phyloP scores from a whole-genome alignment of 805 yeast genomes.

The Saccharomyces paradoxus region DNA sequence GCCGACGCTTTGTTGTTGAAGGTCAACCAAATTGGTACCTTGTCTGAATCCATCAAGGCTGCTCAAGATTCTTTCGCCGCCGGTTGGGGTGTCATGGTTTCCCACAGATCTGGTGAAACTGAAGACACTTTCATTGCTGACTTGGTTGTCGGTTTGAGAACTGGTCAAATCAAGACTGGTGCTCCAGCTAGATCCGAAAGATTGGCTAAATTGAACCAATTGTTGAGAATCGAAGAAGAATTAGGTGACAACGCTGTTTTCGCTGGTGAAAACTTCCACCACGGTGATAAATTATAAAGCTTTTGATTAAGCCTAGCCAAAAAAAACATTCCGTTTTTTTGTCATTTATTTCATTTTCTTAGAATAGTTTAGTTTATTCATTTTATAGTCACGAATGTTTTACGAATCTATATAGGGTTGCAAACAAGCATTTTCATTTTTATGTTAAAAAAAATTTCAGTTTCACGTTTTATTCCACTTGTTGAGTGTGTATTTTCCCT shows the following conservation, averaged over 20 bases:
- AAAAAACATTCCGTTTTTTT: background rate
- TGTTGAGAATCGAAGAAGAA: conserved; percentile 90
- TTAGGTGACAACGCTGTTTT: conserved; percentile 85
- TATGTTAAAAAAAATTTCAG: background rate
- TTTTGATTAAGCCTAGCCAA: background rate
- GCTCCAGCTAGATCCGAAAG: conserved; percentile 97
- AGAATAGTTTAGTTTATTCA: conserved; percentile 4
- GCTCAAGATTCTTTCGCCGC: conserved; percentile 81
- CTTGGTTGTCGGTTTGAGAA: conserved; percentile 82
- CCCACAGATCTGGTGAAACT: conserved; percentile 96
- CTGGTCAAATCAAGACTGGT: conserved; percentile 94
- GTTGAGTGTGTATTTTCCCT: background rate
- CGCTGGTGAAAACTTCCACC: conserved; percentile 77
- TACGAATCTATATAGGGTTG: conserved; percentile 12
- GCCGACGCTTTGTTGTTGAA: conserved; percentile 81
- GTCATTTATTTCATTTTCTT: conserved; percentile 5
- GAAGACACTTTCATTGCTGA: conserved; percentile 94
- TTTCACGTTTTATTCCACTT: background rate
- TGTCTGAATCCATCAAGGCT: conserved; percentile 84
- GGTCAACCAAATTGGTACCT: conserved; percentile 91
- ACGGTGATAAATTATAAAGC: conserved; percentile 1
- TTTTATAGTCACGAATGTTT: conserved; percentile 1
- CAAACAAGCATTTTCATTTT: background rate
- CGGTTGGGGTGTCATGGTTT: conserved; percentile 96
- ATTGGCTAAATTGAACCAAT: conserved; percentile 90